phyloP scores from a whole-genome alignment of 2,329 filamentous ascomycete genomes.

The Hortaea sp. region DNA sequence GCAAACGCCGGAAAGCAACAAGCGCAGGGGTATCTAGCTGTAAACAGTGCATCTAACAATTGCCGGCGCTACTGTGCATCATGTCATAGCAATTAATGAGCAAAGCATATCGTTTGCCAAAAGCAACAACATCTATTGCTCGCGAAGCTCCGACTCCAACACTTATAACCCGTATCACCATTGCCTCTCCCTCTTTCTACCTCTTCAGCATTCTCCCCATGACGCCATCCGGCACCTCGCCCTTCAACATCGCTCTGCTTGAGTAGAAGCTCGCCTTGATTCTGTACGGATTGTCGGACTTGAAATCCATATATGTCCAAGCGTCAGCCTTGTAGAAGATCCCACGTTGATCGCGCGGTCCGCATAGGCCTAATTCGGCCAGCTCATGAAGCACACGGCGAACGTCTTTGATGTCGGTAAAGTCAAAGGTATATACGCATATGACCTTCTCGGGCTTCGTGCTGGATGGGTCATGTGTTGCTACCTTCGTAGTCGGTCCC shows the following conservation, averaged over 20 bases:
- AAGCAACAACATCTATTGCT: too few relatives aligned
- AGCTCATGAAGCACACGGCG: constrained; percentile 55
- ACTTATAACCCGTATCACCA: too few relatives aligned
- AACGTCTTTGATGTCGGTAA: constrained; percentile 58
- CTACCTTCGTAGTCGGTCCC: constrained; percentile 64
- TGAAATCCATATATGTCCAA: constrained; percentile 37
- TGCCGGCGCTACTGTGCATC: too few relatives aligned
- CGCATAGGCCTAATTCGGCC: constrained; percentile 48
- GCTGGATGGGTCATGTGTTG: constrained; percentile 37
- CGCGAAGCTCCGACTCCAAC: too few relatives aligned
- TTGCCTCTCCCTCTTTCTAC: too few relatives aligned
- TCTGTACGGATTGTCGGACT: constrained; percentile 30
- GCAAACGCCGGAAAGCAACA: too few relatives aligned
- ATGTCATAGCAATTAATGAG: too few relatives aligned
- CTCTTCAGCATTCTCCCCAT: too few relatives aligned
- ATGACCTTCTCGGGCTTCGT: constrained; percentile 47
- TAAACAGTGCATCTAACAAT: too few relatives aligned
- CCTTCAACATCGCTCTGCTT: constrained; percentile 25
- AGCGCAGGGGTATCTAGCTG: too few relatives aligned
- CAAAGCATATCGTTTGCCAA: too few relatives aligned
- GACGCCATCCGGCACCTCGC: constrained; percentile 1
- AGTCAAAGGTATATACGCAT: constrained; percentile 71
- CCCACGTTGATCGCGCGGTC: constrained; percentile 27
- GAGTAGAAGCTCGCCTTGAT: constrained; percentile 34
- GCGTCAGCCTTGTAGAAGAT: constrained; percentile 73